Percentiles rank a stretch among this genome's conserved stretches.
Evolutionary conservation across 179 eudicot species (phyloP).

Genomic region (Beta macrorhiza): DNA sequence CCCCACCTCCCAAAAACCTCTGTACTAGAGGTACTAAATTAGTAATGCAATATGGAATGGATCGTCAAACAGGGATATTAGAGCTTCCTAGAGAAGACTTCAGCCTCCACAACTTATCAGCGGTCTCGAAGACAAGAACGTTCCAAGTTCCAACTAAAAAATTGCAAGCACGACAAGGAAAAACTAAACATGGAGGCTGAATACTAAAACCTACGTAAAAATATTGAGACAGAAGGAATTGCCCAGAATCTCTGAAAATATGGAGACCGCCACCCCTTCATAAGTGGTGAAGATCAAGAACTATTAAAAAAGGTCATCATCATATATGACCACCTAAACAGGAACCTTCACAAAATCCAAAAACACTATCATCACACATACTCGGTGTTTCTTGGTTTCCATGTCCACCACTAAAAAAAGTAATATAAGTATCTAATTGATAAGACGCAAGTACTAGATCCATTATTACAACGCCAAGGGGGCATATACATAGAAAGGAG

Average conservation of each 20-base stretch:
- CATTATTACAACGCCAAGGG: neutral
- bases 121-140: neutral
- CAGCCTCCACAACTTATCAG: neutral
- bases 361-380: neutral
- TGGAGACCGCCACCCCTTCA: too few species aligned
- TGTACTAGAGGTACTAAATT: neutral
- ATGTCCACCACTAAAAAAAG: neutral
- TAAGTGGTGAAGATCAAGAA: neutral
- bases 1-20: neutral
- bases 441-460: neutral
- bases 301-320: neutral
- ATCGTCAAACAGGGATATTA: neutral
- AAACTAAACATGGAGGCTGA: neutral
- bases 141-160: neutral
- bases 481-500: neutral
- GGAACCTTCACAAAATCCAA: neutral
- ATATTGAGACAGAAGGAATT: neutral
- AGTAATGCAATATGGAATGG: neutral
- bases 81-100: neutral
- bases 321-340: neutral
- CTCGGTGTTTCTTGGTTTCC: neutral
- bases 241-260: neutral
- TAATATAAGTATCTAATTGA: neutral
- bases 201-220: neutral
- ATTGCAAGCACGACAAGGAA: neutral